A percentile compares a stretch with the other conserved stretches of the same genome.
Evolutionary conservation across 1,139 yeast genomes (phyloP).

Genomic region (Magnusiomyces ingens): DNA sequence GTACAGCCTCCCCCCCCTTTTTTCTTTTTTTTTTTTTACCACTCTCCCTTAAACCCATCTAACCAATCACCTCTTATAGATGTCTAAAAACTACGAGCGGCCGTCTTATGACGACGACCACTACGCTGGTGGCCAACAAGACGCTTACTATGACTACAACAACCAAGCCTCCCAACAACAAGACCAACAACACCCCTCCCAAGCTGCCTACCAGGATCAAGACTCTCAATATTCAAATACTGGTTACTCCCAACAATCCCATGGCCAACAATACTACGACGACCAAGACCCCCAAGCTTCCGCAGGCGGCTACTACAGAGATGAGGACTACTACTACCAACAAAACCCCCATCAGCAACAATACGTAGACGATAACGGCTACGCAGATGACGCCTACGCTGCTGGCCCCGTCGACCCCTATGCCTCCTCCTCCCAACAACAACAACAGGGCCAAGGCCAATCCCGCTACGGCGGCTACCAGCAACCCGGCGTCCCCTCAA

Average conservation of each 20-base stretch:
- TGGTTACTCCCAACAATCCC: slow-evolving; percentile 15
- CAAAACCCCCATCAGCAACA: slow-evolving; percentile 31
- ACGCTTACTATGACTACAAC: slow-evolving; percentile 23
- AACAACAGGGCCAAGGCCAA: slow-evolving; percentile 11
- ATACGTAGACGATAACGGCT: slow-evolving; percentile 30
- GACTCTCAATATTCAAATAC: slow-evolving; percentile 21
- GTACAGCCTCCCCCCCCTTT: slow-evolving; percentile 1
- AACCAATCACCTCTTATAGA: slow-evolving; percentile 4
- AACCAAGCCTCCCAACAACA: slow-evolving; percentile 19
- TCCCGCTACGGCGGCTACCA: slow-evolving; percentile 17
- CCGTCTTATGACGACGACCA: slow-evolving; percentile 14
- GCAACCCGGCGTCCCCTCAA: slow-evolving; percentile 19
- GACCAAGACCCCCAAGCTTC: slow-evolving; percentile 19
- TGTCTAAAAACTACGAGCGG: slow-evolving; percentile 13
- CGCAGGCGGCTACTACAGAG: slow-evolving; percentile 20
- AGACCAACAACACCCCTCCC: slow-evolving; percentile 27
- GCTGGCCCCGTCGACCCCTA: slow-evolving; percentile 30
- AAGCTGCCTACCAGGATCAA: slow-evolving; percentile 31
- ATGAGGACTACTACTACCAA: slow-evolving; percentile 26
- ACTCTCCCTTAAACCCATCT: neutral
- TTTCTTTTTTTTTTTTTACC: slow-evolving; percentile 1
- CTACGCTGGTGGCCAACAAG: slow-evolving; percentile 15
- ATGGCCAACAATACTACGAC: slow-evolving; percentile 29
- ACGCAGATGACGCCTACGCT: slow-evolving; percentile 32
- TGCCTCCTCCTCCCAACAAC: slow-evolving; percentile 20